Conservation (phyloP, 192 early-diverging fungal species). For the Umbelopsis vinacea region DNA sequence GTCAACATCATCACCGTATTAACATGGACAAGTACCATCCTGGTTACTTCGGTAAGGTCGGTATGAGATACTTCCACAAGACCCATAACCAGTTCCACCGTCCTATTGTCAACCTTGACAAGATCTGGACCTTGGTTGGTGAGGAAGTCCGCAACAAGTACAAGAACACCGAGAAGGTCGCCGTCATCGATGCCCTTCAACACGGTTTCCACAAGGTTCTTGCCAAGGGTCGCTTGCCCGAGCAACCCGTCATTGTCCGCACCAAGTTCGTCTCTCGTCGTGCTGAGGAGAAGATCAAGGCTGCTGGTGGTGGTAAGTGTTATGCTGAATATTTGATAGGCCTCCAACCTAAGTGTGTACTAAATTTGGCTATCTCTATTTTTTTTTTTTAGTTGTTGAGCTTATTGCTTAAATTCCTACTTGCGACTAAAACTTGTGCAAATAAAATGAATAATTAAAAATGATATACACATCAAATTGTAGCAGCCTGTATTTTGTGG, state of each 20-base stretch:
- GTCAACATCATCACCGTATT: slow-evolving; percentile 99
- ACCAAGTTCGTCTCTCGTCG: slow-evolving; percentile 87
- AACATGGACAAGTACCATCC: slow-evolving; percentile 99
- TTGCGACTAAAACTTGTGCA: slow-evolving; percentile 18
- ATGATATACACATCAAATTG: not conserved
- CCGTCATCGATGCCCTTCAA: slow-evolving; percentile 88
- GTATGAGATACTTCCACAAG: slow-evolving; percentile 99
- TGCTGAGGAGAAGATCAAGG: slow-evolving; percentile 99
- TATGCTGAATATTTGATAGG: not conserved
- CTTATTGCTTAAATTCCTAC: slow-evolving; percentile 56
- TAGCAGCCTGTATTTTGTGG: not conserved
- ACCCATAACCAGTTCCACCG: slow-evolving; percentile 87
- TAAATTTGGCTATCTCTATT: not conserved
- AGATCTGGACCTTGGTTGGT: slow-evolving; percentile 89
- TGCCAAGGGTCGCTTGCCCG: slow-evolving; percentile 89
- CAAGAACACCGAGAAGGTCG: slow-evolving; percentile 85
- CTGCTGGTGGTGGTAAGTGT: slow-evolving; percentile 81
- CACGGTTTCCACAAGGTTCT: slow-evolving; percentile 95
- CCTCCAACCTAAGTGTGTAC: not conserved
- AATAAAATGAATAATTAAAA: slow-evolving; percentile 29
- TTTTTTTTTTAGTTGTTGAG: slow-evolving; percentile 47
- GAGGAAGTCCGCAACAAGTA: slow-evolving; percentile 84
- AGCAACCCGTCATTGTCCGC: slow-evolving; percentile 94
- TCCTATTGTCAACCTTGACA: slow-evolving; percentile 92
- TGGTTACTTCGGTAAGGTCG: slow-evolving; percentile 99